A percentile compares a stretch with the other conserved stretches of the same genome.
Conservation (phyloP, 2,329 filamentous ascomycete genomes). For the Helicocarpus griseus region DNA sequence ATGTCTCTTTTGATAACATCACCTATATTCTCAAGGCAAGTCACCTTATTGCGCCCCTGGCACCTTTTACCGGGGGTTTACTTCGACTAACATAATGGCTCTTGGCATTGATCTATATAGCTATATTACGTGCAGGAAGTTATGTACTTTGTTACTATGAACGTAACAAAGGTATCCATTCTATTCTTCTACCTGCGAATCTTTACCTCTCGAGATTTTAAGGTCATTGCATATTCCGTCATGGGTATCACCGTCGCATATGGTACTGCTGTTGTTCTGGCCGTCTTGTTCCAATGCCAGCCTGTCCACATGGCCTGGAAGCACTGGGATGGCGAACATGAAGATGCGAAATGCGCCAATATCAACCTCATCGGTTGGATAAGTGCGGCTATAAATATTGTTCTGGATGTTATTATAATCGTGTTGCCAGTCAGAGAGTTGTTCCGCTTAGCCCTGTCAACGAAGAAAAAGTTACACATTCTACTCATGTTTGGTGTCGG, state of each 20-base stretch:
- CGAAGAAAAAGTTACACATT: constrained; percentile 1
- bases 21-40: not conserved
- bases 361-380: constrained; percentile 2
- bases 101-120: not conserved
- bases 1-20: not conserved
- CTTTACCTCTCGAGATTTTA: constrained; percentile 18
- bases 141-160: constrained; percentile 22
- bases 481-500: not conserved
- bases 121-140: constrained; percentile 9
- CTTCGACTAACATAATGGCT: not conserved
- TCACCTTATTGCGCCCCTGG: not conserved
- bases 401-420: constrained; percentile 1
- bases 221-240: not conserved
- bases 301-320: constrained; percentile 22
- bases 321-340: not conserved
- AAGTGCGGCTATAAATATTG: not conserved
- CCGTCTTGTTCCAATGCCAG: constrained; percentile 20
- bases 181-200: constrained; percentile 23
- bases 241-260: constrained; percentile 16
- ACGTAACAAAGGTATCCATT: constrained; percentile 24
- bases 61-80: not conserved
- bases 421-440: not conserved
- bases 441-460: not conserved
- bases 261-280: constrained; percentile 19
- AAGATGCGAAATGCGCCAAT: not conserved